Base-by-base conservation (phyloP, 2,329 filamentous ascomycete species). In the Ophiostoma piceae region DNA sequence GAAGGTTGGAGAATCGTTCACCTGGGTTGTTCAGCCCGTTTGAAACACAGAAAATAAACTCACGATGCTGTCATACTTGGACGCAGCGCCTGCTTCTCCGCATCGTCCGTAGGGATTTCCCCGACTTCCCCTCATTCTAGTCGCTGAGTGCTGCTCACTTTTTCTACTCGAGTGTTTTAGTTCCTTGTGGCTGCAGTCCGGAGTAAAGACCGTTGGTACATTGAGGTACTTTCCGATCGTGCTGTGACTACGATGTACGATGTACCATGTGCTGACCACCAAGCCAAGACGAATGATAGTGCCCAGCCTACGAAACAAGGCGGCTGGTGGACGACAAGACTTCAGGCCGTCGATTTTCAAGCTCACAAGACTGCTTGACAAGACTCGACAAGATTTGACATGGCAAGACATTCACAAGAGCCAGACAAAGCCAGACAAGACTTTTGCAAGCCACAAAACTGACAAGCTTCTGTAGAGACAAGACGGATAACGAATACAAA, bases 61-160 rank as follows among this genome's bases (percentile, higher is more conserved):
- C 51, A 57, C 51, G 51, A 57, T 57, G 51, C 12, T 57, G 51
- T 57, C 51, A 22, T 57, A 26, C 51, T 22, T 12, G 22, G 9
- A 57, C 51, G 26, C 51, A 26, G 26, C 51, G n/a, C 51, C 6
- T 26, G n/a, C n/a, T 11, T 26, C 51, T 57, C 51, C 51, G 51
- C 51, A 57, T 22, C 43, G 16, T 7, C 51, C 22, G 11, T 4
- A 9, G 51, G n/a, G 1, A 3, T 11, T 57, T 26, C 51, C 51
- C 51, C 51, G 51, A 57, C 51, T 57, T 57, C 51, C 51, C 51
- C 51, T 57, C 51, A 57, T 29, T 57, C 51, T 26, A 12, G 11
- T 14, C 16, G 19, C 11, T 57, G 22, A 11, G 22, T 4, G n/a
- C 51, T 57, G 9, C 12, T 57, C 22, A 26, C n/a, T 26, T 57